These are phyloP conservation scores for Starmerella davenportii DNA, from an alignment of 805 yeast genomes.

Conservation along the genomic window DNA sequence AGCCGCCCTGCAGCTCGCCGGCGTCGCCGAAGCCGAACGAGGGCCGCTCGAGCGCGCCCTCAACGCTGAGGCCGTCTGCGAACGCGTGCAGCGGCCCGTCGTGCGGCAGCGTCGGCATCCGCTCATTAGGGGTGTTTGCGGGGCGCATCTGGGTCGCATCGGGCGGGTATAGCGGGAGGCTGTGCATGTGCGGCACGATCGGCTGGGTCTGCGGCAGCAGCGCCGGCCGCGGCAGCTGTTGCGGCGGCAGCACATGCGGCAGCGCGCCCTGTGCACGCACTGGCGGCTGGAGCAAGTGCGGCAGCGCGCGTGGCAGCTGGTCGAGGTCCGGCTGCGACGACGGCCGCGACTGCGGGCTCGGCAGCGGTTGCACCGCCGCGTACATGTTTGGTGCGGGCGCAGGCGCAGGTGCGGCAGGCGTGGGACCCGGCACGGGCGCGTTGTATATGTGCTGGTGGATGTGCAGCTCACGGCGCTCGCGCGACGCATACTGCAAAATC, in stretches of 20 bases:
- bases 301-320: too few relatives aligned
- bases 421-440: neutral
- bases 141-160: neutral
- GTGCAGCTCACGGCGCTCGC: constrained; percentile 28
- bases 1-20: neutral
- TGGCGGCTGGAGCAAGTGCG: too few relatives aligned
- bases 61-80: neutral
- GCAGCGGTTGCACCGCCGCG: too few relatives aligned
- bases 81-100: neutral
- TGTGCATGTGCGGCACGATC: neutral
- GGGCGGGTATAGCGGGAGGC: neutral
- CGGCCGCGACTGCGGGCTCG: too few relatives aligned
- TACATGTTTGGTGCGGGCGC: too few relatives aligned
- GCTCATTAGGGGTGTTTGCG: neutral
- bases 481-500: constrained; percentile 16
- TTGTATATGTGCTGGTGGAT: constrained; percentile 63
- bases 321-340: too few relatives aligned
- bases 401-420: neutral
- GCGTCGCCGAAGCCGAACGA: neutral
- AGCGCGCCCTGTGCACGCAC: neutral
- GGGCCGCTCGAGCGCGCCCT: neutral
- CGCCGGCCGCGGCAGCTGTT: neutral
- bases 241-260: neutral
- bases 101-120: neutral
- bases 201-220: neutral